Evolutionary conservation across 331 rosid genomes (phyloP), one percentile per base, ranked within the genome.

Genomic region (Prunus yedoensis): DNA sequence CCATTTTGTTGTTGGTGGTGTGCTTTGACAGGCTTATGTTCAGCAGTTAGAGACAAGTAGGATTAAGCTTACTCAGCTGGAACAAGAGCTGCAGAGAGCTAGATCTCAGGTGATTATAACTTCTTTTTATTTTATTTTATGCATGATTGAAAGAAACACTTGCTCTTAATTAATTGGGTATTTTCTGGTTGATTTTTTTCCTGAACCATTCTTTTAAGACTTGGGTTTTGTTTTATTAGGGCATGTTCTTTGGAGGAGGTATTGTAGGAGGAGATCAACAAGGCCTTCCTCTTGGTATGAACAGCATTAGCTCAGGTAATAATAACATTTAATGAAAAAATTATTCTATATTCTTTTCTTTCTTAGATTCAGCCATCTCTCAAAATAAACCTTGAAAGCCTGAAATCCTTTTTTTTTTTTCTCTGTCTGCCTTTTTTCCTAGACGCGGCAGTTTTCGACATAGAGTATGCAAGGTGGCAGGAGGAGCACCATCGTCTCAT

Each of bases 31-130:
- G 99, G 99, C 97, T 50, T 94, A 94, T 82, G 95, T 94, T 74
- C 99, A 94, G 82, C 97, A 94, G 68, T 85, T 94, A 69, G 99
- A 94, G 82, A 83, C 97, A 1, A 94, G 99, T 86, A 89, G 99
- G 86, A 88, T 94, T 38, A 94, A 91, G 86, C 96, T 94, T 53
- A 92, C 90, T 56, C 99, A 94, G 78, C 85, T 94, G 41, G 99
- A 94, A 80, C 99, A 94, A 80, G 99, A 94, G 75, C 85, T 94
- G 30, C 97, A 90, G 69, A 85, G 93, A 80, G 92, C 91, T 74
- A 89, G 94, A 88, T 10, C 89, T 73, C 99, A 95, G 82, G 98
- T 93, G 61, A 77, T 10, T 30, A 28, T 43, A 16, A 38, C 43
- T 38, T 7, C 43, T 38, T 38, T 38, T 38, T 38, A 38, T 38